Evolutionary conservation across 2,329 filamentous ascomycete species (phyloP), one percentile per base, ranked within the genome.

Genomic region (Neofusicoccum sp.): DNA sequence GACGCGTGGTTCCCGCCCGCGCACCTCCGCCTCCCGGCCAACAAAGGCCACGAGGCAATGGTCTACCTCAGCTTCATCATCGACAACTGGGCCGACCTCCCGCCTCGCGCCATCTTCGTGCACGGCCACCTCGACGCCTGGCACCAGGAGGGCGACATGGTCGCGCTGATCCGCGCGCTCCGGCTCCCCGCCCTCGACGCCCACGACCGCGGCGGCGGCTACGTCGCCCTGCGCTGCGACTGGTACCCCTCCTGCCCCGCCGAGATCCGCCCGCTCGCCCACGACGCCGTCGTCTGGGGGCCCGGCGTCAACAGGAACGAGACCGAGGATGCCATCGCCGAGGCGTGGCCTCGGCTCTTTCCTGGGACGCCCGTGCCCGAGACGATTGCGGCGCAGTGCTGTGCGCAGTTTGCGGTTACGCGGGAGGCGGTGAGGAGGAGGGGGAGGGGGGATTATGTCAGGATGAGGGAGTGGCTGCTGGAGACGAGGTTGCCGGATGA

Each of bases 41-140:
- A 65, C 61, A 64, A 65, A 48, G 64, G 63, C n/a, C 60, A 61
- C 41, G 64, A 66, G 47, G 64, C 63, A 4, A 65, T 63, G 60
- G 56, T 60, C 31, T 66, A 66, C 45, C 58, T 66, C 4, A 60
- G 60, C 16, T 66, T 59, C 57, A 65, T 65, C 48, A 63, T 66
- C 33, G 59, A 59, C 30, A 43, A 66, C 56, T 62, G 62, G 41
- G 26, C 59, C 45, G 6, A 30, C 4, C 43, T 66, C 12, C 64
- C 64, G 6, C n/a, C 24, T 4, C 28, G 28, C 30, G 12, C 51
- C 3, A 26, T 65, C 60, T 66, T 66, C 48, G 40, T 60, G 6
- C 64, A 66, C 38, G 63, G 62, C 45, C 63, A 66, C 48, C 60
- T 49, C 28, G 40, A 24, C 26, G 34, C 41, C 59, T 63, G 62